A percentile compares a stretch with the other conserved stretches of the same genome.
Conservation (phyloP, 345 rosid genomes). For the Salix arbutifolia region DNA sequence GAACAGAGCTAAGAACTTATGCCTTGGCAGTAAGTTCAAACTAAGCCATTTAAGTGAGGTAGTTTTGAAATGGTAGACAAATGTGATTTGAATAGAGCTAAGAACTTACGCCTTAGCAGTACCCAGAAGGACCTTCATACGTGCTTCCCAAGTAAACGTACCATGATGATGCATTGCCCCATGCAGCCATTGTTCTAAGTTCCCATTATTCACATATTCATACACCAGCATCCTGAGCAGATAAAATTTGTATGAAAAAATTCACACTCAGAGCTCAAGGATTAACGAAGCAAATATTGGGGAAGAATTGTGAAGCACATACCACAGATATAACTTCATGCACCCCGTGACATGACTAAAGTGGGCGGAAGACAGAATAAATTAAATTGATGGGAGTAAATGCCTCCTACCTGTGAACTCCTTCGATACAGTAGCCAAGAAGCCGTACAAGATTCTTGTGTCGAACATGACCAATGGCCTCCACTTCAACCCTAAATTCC, state of each 20-base stretch:
- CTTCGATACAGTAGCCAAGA: conserved; percentile 90
- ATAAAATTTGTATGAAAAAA: background rate
- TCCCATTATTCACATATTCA: conserved; percentile 28
- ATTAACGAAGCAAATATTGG: background rate
- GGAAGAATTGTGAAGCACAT: background rate
- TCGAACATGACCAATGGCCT: conserved; percentile 94
- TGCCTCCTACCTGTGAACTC: conserved; percentile 66
- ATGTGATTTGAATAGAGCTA: background rate
- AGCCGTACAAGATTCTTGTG: conserved; percentile 94
- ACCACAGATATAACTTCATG: background rate
- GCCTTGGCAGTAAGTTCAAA: conserved; percentile 21
- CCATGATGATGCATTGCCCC: conserved; percentile 23
- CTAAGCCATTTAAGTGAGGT: background rate
- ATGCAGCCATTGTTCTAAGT: conserved; percentile 30
- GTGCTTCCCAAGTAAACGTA: conserved; percentile 26
- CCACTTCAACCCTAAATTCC: conserved; percentile 95
- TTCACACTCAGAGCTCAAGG: background rate
- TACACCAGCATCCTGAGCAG: conserved; percentile 22
- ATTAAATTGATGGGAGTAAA: background rate
- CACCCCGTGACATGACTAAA: background rate
- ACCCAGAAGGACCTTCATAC: conserved; percentile 29
- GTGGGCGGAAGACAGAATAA: background rate
- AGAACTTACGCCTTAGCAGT: conserved; percentile 33
- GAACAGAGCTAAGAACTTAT: conserved; percentile 8
- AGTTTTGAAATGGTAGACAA: background rate